Percentiles rank a stretch among this genome's conserved stretches.
phyloP scores from a whole-genome alignment of 495 filamentous ascomycete genomes.

The Penicillium ucsense region DNA sequence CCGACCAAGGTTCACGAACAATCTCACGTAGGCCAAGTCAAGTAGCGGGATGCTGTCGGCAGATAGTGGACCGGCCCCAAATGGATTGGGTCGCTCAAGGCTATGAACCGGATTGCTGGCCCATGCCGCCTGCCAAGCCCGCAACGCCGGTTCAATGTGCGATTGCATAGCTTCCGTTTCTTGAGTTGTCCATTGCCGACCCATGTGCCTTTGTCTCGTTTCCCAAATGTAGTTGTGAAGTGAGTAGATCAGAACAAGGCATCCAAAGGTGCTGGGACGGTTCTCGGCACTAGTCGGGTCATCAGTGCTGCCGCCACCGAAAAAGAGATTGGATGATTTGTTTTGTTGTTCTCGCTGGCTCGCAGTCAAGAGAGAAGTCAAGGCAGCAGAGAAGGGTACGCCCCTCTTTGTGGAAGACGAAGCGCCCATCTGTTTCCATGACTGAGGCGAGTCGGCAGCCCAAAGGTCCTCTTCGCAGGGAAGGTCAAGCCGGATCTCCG shows the following conservation, averaged over 20 bases:
- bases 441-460: slow-evolving; percentile 67
- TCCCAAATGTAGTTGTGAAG: slow-evolving; percentile 99
- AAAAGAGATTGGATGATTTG: slow-evolving; percentile 38
- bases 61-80: slow-evolving; percentile 77
- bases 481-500: slow-evolving; percentile 82
- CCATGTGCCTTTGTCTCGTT: slow-evolving; percentile 82
- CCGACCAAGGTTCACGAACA: slow-evolving; percentile 86
- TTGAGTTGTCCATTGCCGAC: slow-evolving; percentile 79
- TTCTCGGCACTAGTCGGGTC: slow-evolving; percentile 53
- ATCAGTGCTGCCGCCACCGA: slow-evolving; percentile 14
- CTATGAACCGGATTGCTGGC: slow-evolving; percentile 78
- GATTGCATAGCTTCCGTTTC: slow-evolving; percentile 96
- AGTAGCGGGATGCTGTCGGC: slow-evolving; percentile 92
- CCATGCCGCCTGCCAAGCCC: slow-evolving; percentile 95
- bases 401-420: slow-evolving; percentile 51
- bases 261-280: slow-evolving; percentile 88
- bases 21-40: slow-evolving; percentile 84
- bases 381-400: slow-evolving; percentile 61
- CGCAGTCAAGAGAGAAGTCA: slow-evolving; percentile 71
- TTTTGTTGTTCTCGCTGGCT: slow-evolving; percentile 61
- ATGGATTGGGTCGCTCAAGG: slow-evolving; percentile 80
- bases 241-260: slow-evolving; percentile 87
- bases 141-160: slow-evolving; percentile 88
- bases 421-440: slow-evolving; percentile 72
- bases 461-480: slow-evolving; percentile 94